A percentile compares a stretch with the other conserved stretches of the same genome.
Evolutionary conservation across 345 rosid genomes (phyloP).

Genomic region (Syzygium aromaticum): DNA sequence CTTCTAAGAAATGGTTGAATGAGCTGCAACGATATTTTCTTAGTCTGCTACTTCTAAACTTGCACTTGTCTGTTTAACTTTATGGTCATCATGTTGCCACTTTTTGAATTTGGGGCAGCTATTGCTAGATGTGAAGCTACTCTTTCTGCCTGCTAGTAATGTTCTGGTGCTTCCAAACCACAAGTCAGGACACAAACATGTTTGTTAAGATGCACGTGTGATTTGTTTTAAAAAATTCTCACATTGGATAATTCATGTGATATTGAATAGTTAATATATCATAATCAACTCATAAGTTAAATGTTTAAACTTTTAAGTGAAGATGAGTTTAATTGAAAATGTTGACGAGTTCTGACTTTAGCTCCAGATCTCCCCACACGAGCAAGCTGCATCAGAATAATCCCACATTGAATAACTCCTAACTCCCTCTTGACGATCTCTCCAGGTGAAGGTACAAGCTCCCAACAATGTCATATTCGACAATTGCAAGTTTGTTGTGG

Average conservation of each 20-base stretch:
- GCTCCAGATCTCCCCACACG: no score
- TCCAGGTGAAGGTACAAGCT: no score
- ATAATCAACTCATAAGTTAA: no score
- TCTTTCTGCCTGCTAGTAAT: not conserved
- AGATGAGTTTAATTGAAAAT: no score
- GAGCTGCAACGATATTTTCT: not conserved
- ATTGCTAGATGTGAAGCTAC: not conserved
- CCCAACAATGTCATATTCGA: no score
- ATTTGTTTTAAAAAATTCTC: no score
- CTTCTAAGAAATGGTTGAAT: not conserved
- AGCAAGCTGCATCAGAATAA: not conserved
- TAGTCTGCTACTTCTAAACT: not conserved
- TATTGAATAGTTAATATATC: no score
- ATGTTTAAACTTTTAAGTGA: no score
- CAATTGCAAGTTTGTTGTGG: no score
- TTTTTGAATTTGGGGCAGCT: not conserved
- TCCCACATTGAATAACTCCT: not conserved
- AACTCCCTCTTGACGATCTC: no score
- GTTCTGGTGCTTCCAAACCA: not conserved
- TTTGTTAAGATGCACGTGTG: not conserved
- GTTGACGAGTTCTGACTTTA: no score
- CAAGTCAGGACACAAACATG: not conserved
- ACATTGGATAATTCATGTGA: no score
- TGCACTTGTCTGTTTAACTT: not conserved
- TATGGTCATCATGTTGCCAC: not conserved